Evolutionary conservation across 1,139 yeast species (phyloP), one percentile per base, ranked within the genome.

Genomic region (Scheffersomyces insectosa): DNA sequence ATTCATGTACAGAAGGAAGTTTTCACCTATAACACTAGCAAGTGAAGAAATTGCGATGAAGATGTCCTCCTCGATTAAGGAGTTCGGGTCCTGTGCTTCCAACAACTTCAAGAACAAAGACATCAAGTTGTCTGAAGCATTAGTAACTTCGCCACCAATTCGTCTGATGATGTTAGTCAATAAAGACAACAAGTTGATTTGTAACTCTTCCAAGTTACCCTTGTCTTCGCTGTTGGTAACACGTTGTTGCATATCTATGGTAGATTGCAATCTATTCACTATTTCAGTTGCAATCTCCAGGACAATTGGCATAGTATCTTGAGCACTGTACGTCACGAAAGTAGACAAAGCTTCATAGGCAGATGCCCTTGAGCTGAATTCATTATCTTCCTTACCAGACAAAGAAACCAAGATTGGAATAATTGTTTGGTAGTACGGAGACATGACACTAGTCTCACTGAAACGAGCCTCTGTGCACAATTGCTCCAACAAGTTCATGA

Each of bases 301-400:
- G 29, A 91, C 84, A 33, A 83, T 67, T 33, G 80, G 81, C 66
- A 86, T 74, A 40, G 88, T 87, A 57, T 83, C 90, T 40, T 74
- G 74, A 9, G 95, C 82, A 60, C 93, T 78, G 63, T 79, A 85
- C 39, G 83, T 77, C 31, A 91, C 96, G 62, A 91, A 73, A 1
- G 93, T 77, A 2, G 96, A 85, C 53, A 93, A 72, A 0, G 97
- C 96, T 65, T 95, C 97, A 63, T 89, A 93, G 1, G 98, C 96
- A 23, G 97, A 90, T 3, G 98, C 95, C 60, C 99, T 79, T n/a
- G 95, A 80, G 46, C 88, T 83, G 60, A 81, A 77, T 60, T 90
- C 98, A 58, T 93, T 93, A 59, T 89, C 96, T 13, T 71, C 59
- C 56, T 86, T 82, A 37, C 79, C 80, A 23, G 93, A 82, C 36